Base-by-base conservation (phyloP, 2,329 filamentous ascomycete genomes). In the Colletotrichum chrysophilum region DNA sequence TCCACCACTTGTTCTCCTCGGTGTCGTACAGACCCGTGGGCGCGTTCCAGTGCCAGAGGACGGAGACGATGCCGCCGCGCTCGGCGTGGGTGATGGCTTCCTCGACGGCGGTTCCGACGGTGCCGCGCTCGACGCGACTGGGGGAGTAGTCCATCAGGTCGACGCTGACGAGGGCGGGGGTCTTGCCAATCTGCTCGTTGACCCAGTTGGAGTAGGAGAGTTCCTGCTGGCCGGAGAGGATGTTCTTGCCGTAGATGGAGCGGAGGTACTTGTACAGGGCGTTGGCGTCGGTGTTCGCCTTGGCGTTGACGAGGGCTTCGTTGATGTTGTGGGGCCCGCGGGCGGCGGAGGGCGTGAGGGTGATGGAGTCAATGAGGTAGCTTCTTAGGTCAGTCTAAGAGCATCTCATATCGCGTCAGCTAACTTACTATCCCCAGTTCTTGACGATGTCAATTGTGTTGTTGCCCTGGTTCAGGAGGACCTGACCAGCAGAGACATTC, bases 91-190 rank as follows among this genome's bases (percentile, higher is more conserved):
- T 81, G 62, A 89, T 86, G n/a, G 87, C 87, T 21, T 88, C 85
- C 72, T 89, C 86, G 6, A 88, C 83, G 21, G 87, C 82, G 1
- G 82, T 86, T 30, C 84, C 85, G 12, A 81, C 80, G 2, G 85
- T 84, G 32, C 87, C 87, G 9, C 80, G 81, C 66, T 85, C 85
- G 14, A 85, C 87, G 28, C 88, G 85, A 7, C 84, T 86, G 2
- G 87, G 86, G 18, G 84, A 86, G 81, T 89, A 89, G 76, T 89
- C 88, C 81, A 89, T 89, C 21, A 89, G 77, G 76, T 89, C 88
- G 7, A 87, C 78, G 2, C 86, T 84, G 3, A 88, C 80, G 12
- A 89, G 83, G 0, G 87, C 88, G 1, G 88, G 88, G 0, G 86
- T 87, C 81, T 88, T 88, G 77, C 87, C 87, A 3, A 87, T 82